Base-by-base conservation (phyloP, 2,329 filamentous ascomycete species). In the Harringtonia aguacate region DNA sequence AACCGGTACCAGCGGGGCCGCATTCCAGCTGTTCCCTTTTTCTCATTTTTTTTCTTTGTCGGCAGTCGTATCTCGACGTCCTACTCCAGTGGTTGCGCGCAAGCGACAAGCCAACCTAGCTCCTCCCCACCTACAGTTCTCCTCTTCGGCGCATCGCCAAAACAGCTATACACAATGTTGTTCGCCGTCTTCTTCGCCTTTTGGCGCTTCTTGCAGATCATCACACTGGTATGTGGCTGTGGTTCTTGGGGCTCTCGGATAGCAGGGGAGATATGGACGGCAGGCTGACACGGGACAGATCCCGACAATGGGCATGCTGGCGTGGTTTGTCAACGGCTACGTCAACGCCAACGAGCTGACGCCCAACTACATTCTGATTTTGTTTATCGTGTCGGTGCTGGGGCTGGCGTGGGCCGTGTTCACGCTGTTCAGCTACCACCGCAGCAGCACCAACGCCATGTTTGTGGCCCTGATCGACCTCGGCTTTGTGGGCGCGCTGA, bases 351-450 rank as follows among this genome's bases (percentile, higher is more conserved):
- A 82, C 61, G 57, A 66, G 48, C 65, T 81, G 41, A 79, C 78
- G 1, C 79, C 79, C 21, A 65, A 69, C 59, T 75, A 74, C 58
- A 72, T 82, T 58, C 73, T 84, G 47, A 66, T 82, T 52, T 68
- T 82, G 52, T 83, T 83, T 70, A 81, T 83, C 65, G 74, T 80
- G 48, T 74, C 73, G 21, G 73, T 79, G 17, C 69, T 84, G 43
- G 79, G 67, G 29, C 67, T 74, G 43, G 75, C 74, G 47, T 84
- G 79, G 79, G 65, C 74, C 49, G 61, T 82, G 62, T 72, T 72
- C 58, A 83, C 79, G 8, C 68, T 84, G 49, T 79, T 83, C 69
- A 70, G 65, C 59, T 83, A 81, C 68, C 75, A 79, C 66, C 76
- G 77, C 46, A 74, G 73, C 27, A 70, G 67, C 38, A 59, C 66